Percentiles rank a stretch among this genome's conserved stretches.
Conservation (phyloP, 495 filamentous ascomycete species). For the Penicillium verhagenii region DNA sequence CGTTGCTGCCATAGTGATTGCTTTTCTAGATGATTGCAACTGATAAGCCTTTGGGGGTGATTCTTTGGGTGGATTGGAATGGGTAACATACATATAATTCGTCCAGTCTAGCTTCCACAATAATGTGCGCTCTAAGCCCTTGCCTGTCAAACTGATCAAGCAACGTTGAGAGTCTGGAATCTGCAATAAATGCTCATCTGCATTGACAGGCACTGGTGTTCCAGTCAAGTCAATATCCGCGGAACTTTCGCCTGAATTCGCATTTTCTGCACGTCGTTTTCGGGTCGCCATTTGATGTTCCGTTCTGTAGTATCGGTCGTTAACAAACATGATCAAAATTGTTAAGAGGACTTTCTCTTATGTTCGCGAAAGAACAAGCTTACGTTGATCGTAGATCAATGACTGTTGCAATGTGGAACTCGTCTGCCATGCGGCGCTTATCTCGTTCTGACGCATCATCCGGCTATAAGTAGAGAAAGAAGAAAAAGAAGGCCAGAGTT, state of each 20-base stretch:
- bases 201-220: slow-evolving; percentile 33
- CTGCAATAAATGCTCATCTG: slow-evolving; percentile 48
- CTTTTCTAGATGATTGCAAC: slow-evolving; percentile 48
- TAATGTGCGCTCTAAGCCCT: slow-evolving; percentile 64
- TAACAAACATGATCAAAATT: slow-evolving; percentile 1
- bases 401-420: slow-evolving; percentile 65
- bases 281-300: slow-evolving; percentile 70
- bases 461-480: too few species aligned
- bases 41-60: neutral
- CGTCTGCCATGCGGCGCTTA: slow-evolving; percentile 54
- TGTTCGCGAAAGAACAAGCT: neutral
- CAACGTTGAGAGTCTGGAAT: slow-evolving; percentile 60
- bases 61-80: neutral
- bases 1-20: slow-evolving; percentile 56
- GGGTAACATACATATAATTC: slow-evolving; percentile 52
- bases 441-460: slow-evolving; percentile 72
- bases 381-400: slow-evolving; percentile 79
- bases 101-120: slow-evolving; percentile 66
- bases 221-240: slow-evolving; percentile 24
- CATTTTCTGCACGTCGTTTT: slow-evolving; percentile 53
- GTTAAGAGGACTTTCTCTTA: neutral
- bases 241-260: slow-evolving; percentile 5
- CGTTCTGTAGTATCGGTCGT: slow-evolving; percentile 48
- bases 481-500: too few species aligned
- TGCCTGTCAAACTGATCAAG: slow-evolving; percentile 71